Percentiles rank a stretch among this genome's conserved stretches.
Evolutionary conservation across 148 eudicot species (phyloP).

Genomic region (Spergularia marina): DNA sequence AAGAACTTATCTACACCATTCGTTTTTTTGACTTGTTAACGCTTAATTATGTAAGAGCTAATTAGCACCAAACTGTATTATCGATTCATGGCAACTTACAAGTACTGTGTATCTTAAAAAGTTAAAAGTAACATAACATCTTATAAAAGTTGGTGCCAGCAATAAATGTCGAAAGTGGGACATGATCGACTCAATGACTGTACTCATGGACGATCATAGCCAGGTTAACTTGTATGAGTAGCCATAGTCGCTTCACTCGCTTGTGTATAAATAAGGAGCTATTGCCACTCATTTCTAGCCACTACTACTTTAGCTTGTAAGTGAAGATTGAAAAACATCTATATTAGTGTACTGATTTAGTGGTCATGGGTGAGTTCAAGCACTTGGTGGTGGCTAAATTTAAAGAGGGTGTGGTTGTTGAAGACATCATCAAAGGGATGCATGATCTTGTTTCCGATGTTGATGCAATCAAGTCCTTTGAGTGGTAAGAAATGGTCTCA

Average conservation of each 20-base stretch:
- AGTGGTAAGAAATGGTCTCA: slow-evolving; percentile 45
- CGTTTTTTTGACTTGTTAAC: not conserved
- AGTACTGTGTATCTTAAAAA: too few relatives aligned
- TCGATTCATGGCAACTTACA: too few relatives aligned
- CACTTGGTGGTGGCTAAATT: slow-evolving; percentile 91
- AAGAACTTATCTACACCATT: not conserved
- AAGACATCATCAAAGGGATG: slow-evolving; percentile 70
- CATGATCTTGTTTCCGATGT: slow-evolving; percentile 62
- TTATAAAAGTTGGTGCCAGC: slow-evolving; percentile 17
- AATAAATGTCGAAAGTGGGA: not conserved
- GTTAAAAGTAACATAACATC: too few relatives aligned
- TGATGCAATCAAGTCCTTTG: slow-evolving; percentile 63
- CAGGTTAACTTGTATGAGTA: slow-evolving; percentile 11
- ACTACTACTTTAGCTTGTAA: not conserved
- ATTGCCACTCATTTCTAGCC: slow-evolving; percentile 5
- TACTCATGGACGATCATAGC: not conserved
- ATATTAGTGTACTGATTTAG: slow-evolving; percentile 2
- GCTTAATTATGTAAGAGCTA: not conserved
- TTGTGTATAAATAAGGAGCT: not conserved
- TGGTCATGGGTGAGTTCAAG: slow-evolving; percentile 59
- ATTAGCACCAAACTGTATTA: too few relatives aligned
- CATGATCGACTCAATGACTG: slow-evolving; percentile 8
- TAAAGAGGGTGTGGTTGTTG: slow-evolving; percentile 69
- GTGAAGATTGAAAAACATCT: not conserved
- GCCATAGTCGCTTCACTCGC: not conserved